A percentile compares a stretch with the other conserved stretches of the same genome.
These are phyloP conservation scores for Hymenoscyphus occultus DNA, from an alignment of 2,329 filamentous ascomycete genomes.

Conservation along the genomic window DNA sequence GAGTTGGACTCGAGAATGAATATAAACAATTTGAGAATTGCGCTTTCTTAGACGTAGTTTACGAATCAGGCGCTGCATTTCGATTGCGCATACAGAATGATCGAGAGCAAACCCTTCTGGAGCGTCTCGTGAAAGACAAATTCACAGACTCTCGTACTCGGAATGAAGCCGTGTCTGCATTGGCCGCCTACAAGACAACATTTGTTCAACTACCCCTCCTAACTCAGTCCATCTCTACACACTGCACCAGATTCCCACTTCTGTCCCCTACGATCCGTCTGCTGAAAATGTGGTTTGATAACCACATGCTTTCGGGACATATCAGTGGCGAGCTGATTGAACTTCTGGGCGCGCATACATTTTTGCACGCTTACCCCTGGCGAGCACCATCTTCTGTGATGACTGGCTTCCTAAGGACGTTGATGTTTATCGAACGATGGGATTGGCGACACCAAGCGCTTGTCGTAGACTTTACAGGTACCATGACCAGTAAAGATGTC, in stretches of 20 bases:
- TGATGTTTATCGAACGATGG: constrained; percentile 80
- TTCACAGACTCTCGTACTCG: constrained; percentile 61
- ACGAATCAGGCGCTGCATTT: constrained; percentile 70
- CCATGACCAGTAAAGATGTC: constrained; percentile 60
- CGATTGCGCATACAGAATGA: constrained; percentile 87
- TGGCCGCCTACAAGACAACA: constrained; percentile 67
- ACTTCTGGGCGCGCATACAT: constrained; percentile 73
- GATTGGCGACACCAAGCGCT: constrained; percentile 86
- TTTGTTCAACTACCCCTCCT: constrained; percentile 74
- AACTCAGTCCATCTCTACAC: constrained; percentile 75
- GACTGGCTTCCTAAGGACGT: constrained; percentile 76
- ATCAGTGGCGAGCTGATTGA: constrained; percentile 81
- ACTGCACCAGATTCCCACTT: constrained; percentile 75
- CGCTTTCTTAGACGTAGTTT: constrained; percentile 77
- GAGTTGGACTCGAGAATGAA: constrained; percentile 78
- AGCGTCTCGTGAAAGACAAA: constrained; percentile 75
- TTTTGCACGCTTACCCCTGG: constrained; percentile 82
- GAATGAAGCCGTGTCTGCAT: constrained; percentile 65
- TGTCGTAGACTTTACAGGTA: constrained; percentile 70
- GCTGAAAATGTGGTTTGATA: constrained; percentile 84
- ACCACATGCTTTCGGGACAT: constrained; percentile 75
- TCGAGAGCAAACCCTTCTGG: constrained; percentile 75
- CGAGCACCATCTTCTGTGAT: constrained; percentile 69
- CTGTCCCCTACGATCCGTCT: constrained; percentile 81
- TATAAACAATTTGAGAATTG: constrained; percentile 68